Evolutionary conservation across 2,329 filamentous ascomycete species (phyloP), one percentile per base, ranked within the genome.

Genomic region (Neobulgaria alba): DNA sequence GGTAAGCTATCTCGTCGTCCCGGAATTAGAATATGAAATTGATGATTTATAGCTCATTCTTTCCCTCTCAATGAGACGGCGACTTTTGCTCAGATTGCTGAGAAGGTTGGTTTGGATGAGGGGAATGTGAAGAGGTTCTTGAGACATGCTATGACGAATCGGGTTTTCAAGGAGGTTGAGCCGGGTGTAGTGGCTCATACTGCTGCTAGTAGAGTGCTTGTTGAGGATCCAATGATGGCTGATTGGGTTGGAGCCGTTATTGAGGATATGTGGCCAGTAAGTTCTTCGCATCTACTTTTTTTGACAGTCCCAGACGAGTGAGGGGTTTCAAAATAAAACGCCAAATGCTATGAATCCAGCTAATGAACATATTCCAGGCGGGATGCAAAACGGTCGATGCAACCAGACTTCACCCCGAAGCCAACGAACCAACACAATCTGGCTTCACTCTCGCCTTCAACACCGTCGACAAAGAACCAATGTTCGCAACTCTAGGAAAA

Each of bases 91-190:
- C 63, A 73, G 35, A 66, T 75, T 3, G 59, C 68, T 36, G 48
- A 59, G 33, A 67, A 67, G 47, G 69, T 68, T 0, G 50, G 62
- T 0, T 55, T 75, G 16, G 67, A 72, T 48, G 59, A 67, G 19
- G 62, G 68, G 46, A 73, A 74, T 50, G 61, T 75, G 14, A 64
- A 67, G 10, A 68, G 72, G 33, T 59, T 72, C 5, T 57, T 75
- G 19, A 70, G 75, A 5, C 68, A 77, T 54, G 72, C 69, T 29
- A 77, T 78, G 66, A 77, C 73, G 10, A 72, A 69, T 48, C 61
- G 64, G 9, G 65, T 79, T 42, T 77, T 80, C 57, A 53, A 60
- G 32, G 75, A 79, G 49, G 66, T 69, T 1, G 55, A 56, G 4
- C 67, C 70, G 0, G 68, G 69, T 1, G 46, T 65, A 2, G 67